Evolutionary conservation across 257 asterid genomes (phyloP), one percentile per base, ranked within the genome.

Genomic region (Gynochthodes officinalis): DNA sequence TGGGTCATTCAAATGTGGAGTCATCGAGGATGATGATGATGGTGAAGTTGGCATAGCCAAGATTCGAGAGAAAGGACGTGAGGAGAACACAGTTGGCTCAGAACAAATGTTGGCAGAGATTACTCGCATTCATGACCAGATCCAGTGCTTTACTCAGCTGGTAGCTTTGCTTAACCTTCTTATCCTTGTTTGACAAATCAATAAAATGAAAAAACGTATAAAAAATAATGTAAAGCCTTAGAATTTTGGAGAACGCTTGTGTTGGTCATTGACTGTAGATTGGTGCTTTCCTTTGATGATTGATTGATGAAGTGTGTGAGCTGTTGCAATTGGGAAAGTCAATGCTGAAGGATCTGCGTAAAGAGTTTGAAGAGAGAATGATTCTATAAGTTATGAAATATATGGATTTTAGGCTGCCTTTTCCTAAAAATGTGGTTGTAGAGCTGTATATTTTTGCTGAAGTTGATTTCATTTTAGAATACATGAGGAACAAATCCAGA

Each of bases 261-360:
- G 28, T 46, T n/a, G 27, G 15, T 28, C n/a, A 64, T 42, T 64
- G 78, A 59, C 70, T 65, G 40, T 46, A 66, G 57, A 19, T 75
- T 65, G 39, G 35, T 67, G 58, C 42, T 57, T 55, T 69, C n/a
- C 25, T 80, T 67, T 76, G 68, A 74, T 49, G 72, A 50, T 81
- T 72, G 70, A 61, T 73, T 63, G 33, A 39, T 77, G 50, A 74
- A 91, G 93, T 88, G 71, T 94, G 97, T 2, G 96, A 89, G 83
- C 86, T 94, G 79, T 89, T 89, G 73, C 97, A 91, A 76, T 91
- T 95, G 39, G 97, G 96, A 85, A 94, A 89, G 90, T 75, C 89
- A 16, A 82, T 89, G 96, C 86, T 94, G 85, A 87, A 86, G 84
- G 96, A 89, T 77, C 72, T 89, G 82, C 85, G 85, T 71, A 73